Evolutionary conservation across 148 eudicot genomes (phyloP).

Genomic region (Chenopodium berlandieri): DNA sequence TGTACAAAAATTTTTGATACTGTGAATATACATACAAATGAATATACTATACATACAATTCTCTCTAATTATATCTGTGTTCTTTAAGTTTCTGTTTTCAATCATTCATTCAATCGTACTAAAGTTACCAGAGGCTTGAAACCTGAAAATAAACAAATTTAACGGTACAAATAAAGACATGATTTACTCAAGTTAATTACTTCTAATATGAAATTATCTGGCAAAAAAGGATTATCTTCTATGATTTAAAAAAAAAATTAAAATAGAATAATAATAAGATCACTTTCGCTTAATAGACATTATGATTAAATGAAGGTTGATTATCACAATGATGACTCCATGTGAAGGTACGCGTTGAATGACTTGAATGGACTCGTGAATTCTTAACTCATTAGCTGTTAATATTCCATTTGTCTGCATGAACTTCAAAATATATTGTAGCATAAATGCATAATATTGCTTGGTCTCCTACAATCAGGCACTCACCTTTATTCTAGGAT

Average conservation of each 20-base stretch:
- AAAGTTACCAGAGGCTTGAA: no score
- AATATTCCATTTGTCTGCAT: neutral
- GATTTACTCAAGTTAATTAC: no score
- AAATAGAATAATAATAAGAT: no score
- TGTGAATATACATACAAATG: neutral
- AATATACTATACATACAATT: neutral
- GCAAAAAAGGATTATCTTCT: no score
- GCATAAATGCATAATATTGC: no score
- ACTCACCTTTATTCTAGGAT: neutral
- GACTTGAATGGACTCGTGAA: no score
- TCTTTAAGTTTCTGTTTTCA: neutral
- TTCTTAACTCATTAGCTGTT: neutral
- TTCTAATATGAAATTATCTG: no score
- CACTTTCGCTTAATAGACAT: no score
- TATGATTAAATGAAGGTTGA: neutral
- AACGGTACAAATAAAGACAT: no score
- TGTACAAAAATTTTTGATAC: slow-evolving; percentile 4
- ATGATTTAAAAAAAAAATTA: no score
- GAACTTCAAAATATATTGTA: neutral
- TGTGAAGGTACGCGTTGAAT: neutral
- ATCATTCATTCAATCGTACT: neutral
- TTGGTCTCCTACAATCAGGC: neutral
- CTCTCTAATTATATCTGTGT: neutral
- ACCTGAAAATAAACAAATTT: no score
- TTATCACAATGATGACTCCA: neutral